Base-by-base conservation (phyloP, 2,329 filamentous ascomycete species). In the Sporothrix dimorphospora region DNA sequence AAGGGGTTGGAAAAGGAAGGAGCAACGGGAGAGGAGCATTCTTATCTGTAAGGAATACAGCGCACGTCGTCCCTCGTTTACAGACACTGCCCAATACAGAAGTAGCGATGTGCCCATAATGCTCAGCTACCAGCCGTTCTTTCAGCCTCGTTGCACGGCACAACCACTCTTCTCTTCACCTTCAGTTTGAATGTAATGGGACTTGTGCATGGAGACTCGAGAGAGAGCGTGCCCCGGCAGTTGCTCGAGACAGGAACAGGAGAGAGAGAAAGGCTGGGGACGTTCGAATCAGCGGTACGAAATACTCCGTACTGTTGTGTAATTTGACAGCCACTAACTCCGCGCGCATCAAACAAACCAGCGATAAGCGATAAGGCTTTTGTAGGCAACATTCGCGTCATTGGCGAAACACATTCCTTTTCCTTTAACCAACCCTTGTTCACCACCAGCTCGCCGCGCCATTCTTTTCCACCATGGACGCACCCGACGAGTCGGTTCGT, bases 401-500 rank as follows among this genome's bases (percentile, higher is more conserved):
- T 65, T 7, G 38, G 21, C 59, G 21, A 63, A 63, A 42, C 5
- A 24, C 57, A 63, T n/a, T 9, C n/a, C 8, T 42, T 42, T 24
- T 8, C 38, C 16, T 65, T 24, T 24, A 27, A 45, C 14, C 38
- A 21, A 63, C 57, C 5, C 5, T 55, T 21, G 51, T 40, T 27
- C n/a, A 49, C 14, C 24, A 12, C 4, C 42, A 49, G 24, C 24
- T 49, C 11, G 21, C 9, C 11, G 14, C 2, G 8, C 3, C 16
- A 1, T 47, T 9, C 21, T 34, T 47, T 27, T n/a, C 21, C 21
- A 24, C 9, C 42, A 74, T 73, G 66, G 72, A 65, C 30, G 19
- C 38, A 6, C 47, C 24, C 6, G 69, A 70, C 16, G 72, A 72
- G 53, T 30, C 45, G 4, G 47, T 14, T 24, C 71, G 75, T 14